phyloP scores from a whole-genome alignment of 495 filamentous ascomycete genomes.

The Letharia lupina region DNA sequence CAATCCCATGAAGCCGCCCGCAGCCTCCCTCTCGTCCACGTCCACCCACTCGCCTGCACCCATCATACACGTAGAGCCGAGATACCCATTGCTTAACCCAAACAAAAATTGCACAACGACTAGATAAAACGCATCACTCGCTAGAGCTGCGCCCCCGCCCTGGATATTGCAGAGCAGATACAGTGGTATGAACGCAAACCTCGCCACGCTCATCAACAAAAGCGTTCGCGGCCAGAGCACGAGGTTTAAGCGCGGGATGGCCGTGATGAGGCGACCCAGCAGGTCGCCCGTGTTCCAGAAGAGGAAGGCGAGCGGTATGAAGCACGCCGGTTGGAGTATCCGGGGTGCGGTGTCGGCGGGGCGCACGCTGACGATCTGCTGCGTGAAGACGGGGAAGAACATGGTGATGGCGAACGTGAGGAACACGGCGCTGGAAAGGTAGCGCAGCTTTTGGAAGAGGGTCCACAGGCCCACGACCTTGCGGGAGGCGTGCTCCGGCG shows the following conservation, averaged over 20 bases:
- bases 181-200: conserved; percentile 68
- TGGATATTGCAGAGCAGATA: conserved; percentile 83
- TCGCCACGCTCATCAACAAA: conserved; percentile 53
- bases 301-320: conserved; percentile 85
- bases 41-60: conserved; percentile 70
- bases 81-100: conserved; percentile 75
- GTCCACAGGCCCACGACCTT: conserved; percentile 55
- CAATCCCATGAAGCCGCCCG: conserved; percentile 90
- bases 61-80: conserved; percentile 86
- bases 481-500: conserved; percentile 30
- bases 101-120: conserved; percentile 74
- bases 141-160: conserved; percentile 53
- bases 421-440: conserved; percentile 61
- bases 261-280: conserved; percentile 60
- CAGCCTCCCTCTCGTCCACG: conserved; percentile 71
- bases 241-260: conserved; percentile 44
- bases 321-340: conserved; percentile 62
- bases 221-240: conserved; percentile 52
- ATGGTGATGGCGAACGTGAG: conserved; percentile 77
- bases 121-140: conserved; percentile 82
- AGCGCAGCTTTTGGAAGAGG: conserved; percentile 66
- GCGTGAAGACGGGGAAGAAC: conserved; percentile 90
- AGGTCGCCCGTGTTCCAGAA: conserved; percentile 93
- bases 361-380: conserved; percentile 64
- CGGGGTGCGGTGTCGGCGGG: conserved; percentile 40